Percentiles rank a stretch among this genome's conserved stretches.
phyloP scores from a whole-genome alignment of 495 filamentous ascomycete genomes.

The Penicillium goetzii region DNA sequence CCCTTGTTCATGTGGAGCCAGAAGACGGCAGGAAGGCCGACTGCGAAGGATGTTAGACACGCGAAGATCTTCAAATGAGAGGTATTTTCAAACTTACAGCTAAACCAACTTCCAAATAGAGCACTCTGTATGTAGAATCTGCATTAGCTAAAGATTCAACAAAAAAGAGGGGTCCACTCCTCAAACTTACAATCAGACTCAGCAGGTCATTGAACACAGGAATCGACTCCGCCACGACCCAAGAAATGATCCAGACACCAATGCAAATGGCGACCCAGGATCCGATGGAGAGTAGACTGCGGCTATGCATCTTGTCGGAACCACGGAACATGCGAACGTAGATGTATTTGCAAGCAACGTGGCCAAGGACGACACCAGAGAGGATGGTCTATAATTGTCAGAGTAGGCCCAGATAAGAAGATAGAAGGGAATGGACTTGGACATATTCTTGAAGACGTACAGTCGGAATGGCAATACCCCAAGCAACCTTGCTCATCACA shows the following conservation, averaged over 20 bases:
- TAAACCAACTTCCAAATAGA: slow-evolving; percentile 48
- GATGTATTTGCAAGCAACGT: slow-evolving; percentile 64
- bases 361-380: slow-evolving; percentile 61
- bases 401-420: too few species aligned
- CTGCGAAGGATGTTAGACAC: slow-evolving; percentile 16
- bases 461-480: slow-evolving; percentile 76
- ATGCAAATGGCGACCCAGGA: slow-evolving; percentile 63
- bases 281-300: slow-evolving; percentile 47
- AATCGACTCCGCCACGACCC: slow-evolving; percentile 72
- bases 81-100: slow-evolving; percentile 30
- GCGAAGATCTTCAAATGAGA: not conserved
- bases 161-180: not conserved
- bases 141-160: slow-evolving; percentile 10
- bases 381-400: slow-evolving; percentile 33
- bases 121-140: slow-evolving; percentile 31
- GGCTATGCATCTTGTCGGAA: slow-evolving; percentile 59
- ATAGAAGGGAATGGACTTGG: not conserved
- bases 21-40: slow-evolving; percentile 46
- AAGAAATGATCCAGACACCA: slow-evolving; percentile 63
- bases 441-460: slow-evolving; percentile 26
- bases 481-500: slow-evolving; percentile 68
- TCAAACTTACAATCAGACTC: slow-evolving; percentile 47
- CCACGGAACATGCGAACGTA: slow-evolving; percentile 63
- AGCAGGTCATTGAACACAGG: slow-evolving; percentile 73
- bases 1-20: slow-evolving; percentile 48